These are phyloP conservation scores for Pythium sp. DNA, from an alignment of 352 stramenopile species.

Conservation along the genomic window DNA sequence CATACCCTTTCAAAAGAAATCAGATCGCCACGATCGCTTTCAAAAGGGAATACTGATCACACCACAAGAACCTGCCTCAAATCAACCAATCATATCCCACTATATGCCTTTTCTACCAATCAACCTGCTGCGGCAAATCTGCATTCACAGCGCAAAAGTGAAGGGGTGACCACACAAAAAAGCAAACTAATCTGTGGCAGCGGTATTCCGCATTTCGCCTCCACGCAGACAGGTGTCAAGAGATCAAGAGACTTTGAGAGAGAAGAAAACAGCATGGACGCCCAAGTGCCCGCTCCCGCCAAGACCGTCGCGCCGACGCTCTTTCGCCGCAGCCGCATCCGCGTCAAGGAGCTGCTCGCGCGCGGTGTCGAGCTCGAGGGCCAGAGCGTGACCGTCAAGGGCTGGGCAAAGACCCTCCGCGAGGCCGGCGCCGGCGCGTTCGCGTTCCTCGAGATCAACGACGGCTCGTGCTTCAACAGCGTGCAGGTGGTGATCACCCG, in stretches of 20 bases:
- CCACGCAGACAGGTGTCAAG: neutral
- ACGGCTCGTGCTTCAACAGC: slow-evolving; percentile 88
- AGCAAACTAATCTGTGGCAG: slow-evolving; percentile 4
- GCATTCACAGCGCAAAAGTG: neutral
- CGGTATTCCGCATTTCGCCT: slow-evolving; percentile 10
- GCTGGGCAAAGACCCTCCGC: slow-evolving; percentile 92
- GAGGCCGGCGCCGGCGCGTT: slow-evolving; percentile 88
- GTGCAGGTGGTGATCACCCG: slow-evolving; percentile 89
- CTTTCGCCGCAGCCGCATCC: slow-evolving; percentile 80
- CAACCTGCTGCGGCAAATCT: no score
- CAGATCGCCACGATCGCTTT: neutral
- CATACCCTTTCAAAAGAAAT: neutral
- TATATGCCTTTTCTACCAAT: no score
- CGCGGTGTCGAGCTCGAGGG: slow-evolving; percentile 64
- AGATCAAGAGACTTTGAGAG: slow-evolving; percentile 1
- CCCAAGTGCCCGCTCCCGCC: slow-evolving; percentile 39
- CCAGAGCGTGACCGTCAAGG: slow-evolving; percentile 90
- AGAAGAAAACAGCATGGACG: slow-evolving; percentile 30
- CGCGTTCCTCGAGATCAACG: slow-evolving; percentile 94
- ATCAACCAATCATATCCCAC: no score
- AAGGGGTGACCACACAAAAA: neutral
- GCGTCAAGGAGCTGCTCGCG: slow-evolving; percentile 80
- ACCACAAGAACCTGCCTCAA: neutral
- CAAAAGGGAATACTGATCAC: neutral
- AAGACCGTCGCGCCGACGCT: slow-evolving; percentile 50